Evolutionary conservation across 2,329 filamentous ascomycete genomes (phyloP).

Genomic region (Colletotrichum destructivum): DNA sequence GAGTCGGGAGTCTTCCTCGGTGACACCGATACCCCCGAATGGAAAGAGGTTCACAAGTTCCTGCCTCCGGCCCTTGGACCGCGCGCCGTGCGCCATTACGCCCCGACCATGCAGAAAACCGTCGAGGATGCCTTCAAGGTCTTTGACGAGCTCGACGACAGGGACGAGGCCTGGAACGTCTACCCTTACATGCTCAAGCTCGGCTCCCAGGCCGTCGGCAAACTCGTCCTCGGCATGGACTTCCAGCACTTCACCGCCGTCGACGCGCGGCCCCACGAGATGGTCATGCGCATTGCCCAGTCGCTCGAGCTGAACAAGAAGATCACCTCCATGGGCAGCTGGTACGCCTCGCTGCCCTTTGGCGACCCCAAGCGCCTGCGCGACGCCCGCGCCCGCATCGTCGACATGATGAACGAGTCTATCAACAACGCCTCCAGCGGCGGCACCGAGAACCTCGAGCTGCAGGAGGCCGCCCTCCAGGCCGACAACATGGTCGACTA

Average conservation of each 20-base stretch:
- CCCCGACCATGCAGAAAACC: conserved; percentile 70
- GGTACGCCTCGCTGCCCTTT: conserved; percentile 71
- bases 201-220: conserved; percentile 61
- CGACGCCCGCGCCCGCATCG: conserved; percentile 51
- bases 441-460: conserved; percentile 56
- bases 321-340: conserved; percentile 66
- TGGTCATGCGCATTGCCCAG: conserved; percentile 66
- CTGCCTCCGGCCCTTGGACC: conserved; percentile 71
- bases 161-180: conserved; percentile 63
- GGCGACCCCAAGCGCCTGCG: conserved; percentile 66
- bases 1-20: conserved; percentile 62
- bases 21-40: conserved; percentile 67
- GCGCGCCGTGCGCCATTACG: conserved; percentile 74
- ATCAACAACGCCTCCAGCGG: conserved; percentile 57
- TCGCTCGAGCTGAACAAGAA: conserved; percentile 72
- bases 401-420: conserved; percentile 55
- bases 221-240: conserved; percentile 61
- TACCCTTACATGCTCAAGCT: conserved; percentile 67
- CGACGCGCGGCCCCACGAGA: conserved; percentile 65
- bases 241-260: conserved; percentile 60
- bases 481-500: conserved; percentile 67
- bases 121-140: conserved; percentile 66
- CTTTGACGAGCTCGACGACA: conserved; percentile 66
- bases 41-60: conserved; percentile 72
- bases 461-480: conserved; percentile 65